Conservation (phyloP, 2,329 filamentous ascomycete genomes). For the Scorias spongiosa region DNA sequence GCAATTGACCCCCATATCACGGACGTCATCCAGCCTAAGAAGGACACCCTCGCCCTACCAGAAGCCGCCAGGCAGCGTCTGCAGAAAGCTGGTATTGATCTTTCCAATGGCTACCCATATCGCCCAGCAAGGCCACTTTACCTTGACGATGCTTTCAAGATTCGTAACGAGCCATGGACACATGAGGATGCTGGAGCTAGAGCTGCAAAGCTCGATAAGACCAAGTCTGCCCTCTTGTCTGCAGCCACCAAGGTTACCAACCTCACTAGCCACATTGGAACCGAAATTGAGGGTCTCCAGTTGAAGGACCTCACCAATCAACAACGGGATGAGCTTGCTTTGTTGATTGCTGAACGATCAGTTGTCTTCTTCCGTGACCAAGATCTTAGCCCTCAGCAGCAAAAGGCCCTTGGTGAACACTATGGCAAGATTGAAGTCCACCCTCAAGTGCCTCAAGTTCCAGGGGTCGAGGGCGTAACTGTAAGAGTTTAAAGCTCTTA, state of each 20-base stretch:
- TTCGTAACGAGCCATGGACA: constrained; percentile 34
- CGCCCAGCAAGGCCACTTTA: constrained; percentile 52
- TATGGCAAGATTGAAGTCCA: constrained; percentile 55
- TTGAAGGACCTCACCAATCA: constrained; percentile 44
- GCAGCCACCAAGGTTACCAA: constrained; percentile 49
- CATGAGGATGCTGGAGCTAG: constrained; percentile 47
- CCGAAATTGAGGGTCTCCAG: constrained; percentile 49
- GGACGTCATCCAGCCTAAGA: constrained; percentile 46
- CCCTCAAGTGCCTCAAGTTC: constrained; percentile 56
- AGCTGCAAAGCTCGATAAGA: constrained; percentile 38
- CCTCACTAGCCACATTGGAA: constrained; percentile 47
- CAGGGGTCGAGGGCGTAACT: constrained; percentile 45
- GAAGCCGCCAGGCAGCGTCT: constrained; percentile 41
- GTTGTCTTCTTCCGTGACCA: constrained; percentile 56
- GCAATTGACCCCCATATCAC: constrained; percentile 30
- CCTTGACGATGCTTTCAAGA: constrained; percentile 53
- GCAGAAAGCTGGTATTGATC: constrained; percentile 52
- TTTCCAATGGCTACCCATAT: constrained; percentile 57
- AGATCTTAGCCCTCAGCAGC: constrained; percentile 44
- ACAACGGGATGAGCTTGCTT: constrained; percentile 46
- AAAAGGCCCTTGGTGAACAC: constrained; percentile 46
- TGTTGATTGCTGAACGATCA: constrained; percentile 47
- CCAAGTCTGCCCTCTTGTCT: constrained; percentile 44
- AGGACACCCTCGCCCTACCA: constrained; percentile 50
- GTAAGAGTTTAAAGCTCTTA: constrained; percentile 1